phyloP scores from a whole-genome alignment of 495 filamentous ascomycete species.

The Podospora didyma region DNA sequence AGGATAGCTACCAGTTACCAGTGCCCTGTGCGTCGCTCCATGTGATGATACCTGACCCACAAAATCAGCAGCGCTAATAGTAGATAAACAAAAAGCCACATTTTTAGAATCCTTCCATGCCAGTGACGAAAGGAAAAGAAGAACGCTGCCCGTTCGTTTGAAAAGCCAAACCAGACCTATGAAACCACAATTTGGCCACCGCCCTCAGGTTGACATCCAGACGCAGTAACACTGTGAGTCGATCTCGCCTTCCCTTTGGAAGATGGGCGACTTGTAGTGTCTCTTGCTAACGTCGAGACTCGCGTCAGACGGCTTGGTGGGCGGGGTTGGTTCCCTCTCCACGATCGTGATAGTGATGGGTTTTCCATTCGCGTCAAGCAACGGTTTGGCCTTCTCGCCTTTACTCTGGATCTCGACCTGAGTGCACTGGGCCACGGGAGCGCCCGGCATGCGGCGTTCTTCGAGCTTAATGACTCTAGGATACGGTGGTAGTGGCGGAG shows the following conservation, averaged over 20 bases:
- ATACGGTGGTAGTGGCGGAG: conserved; percentile 39
- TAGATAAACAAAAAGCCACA: too few species aligned
- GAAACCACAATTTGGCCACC: neutral
- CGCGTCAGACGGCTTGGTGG: neutral
- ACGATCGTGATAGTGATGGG: conserved; percentile 54
- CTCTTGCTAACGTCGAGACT: conserved; percentile 2
- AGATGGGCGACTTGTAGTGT: neutral
- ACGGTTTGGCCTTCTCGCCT: conserved; percentile 31
- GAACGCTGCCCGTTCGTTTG: too few species aligned
- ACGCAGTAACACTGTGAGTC: conserved; percentile 27
- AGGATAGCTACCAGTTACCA: too few species aligned
- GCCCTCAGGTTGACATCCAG: conserved; percentile 24
- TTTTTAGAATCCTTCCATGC: too few species aligned
- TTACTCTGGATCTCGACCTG: conserved; percentile 60
- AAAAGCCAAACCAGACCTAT: too few species aligned
- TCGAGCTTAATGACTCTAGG: conserved; percentile 75
- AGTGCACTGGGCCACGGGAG: conserved; percentile 49
- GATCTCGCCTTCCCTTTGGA: conserved; percentile 2
- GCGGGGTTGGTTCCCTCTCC: conserved; percentile 35
- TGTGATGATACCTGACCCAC: too few species aligned
- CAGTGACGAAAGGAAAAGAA: too few species aligned
- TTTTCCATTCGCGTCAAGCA: conserved; percentile 35
- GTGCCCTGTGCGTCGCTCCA: too few species aligned
- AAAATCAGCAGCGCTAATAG: too few species aligned
- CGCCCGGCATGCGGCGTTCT: conserved; percentile 59